These are phyloP conservation scores for Dalechampia spathulata DNA, from an alignment of 441 rosid genomes.

Conservation along the genomic window DNA sequence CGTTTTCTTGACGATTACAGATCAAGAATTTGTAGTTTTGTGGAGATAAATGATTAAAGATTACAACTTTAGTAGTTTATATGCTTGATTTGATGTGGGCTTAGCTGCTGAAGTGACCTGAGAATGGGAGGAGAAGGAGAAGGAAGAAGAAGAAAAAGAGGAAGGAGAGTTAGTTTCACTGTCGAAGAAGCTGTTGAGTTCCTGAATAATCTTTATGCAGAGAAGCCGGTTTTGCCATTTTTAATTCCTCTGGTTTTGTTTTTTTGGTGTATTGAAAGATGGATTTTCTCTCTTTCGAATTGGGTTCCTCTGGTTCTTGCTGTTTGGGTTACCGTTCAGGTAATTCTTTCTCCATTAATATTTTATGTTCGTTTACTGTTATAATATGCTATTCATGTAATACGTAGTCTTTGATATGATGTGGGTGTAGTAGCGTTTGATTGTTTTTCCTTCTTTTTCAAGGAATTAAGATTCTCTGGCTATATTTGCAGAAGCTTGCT, in stretches of 20 bases:
- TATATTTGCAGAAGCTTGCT: background rate
- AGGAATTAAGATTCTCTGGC: background rate
- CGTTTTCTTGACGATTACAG: too few relatives aligned
- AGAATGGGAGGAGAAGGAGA: constrained; percentile 24
- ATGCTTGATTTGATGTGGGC: background rate
- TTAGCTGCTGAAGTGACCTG: constrained; percentile 8
- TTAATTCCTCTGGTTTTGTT: constrained; percentile 52
- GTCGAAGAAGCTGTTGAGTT: constrained; percentile 44
- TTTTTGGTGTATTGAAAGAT: constrained; percentile 79
- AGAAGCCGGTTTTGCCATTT: constrained; percentile 55
- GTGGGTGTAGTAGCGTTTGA: too few relatives aligned
- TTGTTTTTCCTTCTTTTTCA: background rate
- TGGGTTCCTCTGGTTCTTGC: constrained; percentile 90
- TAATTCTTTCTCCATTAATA: constrained; percentile 1
- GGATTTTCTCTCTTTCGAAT: constrained; percentile 78
- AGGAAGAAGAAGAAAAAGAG: constrained; percentile 24
- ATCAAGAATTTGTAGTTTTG: background rate
- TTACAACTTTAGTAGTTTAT: background rate
- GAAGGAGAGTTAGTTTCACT: constrained; percentile 27
- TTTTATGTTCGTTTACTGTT: background rate
- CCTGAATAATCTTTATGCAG: constrained; percentile 40
- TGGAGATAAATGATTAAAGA: background rate
- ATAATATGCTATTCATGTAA: background rate
- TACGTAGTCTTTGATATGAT: background rate
- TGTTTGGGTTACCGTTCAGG: constrained; percentile 94